phyloP scores from a whole-genome alignment of 2,329 filamentous ascomycete species.

The Fusarium citri region DNA sequence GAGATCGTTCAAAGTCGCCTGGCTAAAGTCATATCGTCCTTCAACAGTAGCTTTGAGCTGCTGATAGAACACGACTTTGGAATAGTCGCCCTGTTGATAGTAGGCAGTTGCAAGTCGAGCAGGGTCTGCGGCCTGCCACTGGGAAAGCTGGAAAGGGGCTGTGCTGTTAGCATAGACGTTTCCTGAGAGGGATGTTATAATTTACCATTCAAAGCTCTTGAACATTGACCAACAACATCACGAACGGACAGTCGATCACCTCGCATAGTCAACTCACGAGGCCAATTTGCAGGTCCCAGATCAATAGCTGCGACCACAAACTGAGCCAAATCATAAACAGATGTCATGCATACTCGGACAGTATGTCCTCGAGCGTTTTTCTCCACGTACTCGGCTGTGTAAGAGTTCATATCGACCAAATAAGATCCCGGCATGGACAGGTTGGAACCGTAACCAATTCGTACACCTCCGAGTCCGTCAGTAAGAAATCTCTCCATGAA shows the following conservation, averaged over 20 bases:
- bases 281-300: slow-evolving; percentile 70
- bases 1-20: slow-evolving; percentile 69
- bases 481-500: slow-evolving; percentile 81
- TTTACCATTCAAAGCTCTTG: slow-evolving; percentile 62
- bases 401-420: slow-evolving; percentile 70
- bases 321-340: slow-evolving; percentile 75
- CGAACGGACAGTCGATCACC: slow-evolving; percentile 73
- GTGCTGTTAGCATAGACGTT: slow-evolving; percentile 32
- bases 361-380: slow-evolving; percentile 61
- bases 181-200: neutral
- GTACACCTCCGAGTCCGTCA: slow-evolving; percentile 69
- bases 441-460: slow-evolving; percentile 68
- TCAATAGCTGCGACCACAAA: slow-evolving; percentile 78
- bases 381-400: slow-evolving; percentile 70
- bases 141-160: slow-evolving; percentile 56
- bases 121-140: slow-evolving; percentile 56
- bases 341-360: slow-evolving; percentile 74
- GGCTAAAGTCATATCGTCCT: slow-evolving; percentile 73
- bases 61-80: slow-evolving; percentile 66
- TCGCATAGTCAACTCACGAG: slow-evolving; percentile 74
- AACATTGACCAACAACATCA: slow-evolving; percentile 66
- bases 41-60: slow-evolving; percentile 75
- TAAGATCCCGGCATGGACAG: slow-evolving; percentile 71
- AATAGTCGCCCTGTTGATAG: slow-evolving; percentile 60
- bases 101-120: slow-evolving; percentile 56